Evolutionary conservation across 441 rosid genomes (phyloP).

Genomic region (Adansonia madagascariensis): DNA sequence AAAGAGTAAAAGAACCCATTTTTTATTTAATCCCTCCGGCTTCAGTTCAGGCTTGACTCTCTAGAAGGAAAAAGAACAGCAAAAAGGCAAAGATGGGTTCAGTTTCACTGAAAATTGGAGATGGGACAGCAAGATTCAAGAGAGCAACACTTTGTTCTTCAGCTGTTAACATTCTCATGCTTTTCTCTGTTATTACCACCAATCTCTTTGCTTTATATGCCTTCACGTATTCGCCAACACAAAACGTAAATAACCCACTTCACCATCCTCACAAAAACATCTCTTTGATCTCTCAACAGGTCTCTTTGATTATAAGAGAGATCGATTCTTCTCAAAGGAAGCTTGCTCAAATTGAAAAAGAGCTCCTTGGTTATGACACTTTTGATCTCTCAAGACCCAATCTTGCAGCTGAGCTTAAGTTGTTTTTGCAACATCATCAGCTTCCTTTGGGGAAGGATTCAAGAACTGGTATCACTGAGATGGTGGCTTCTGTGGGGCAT

Average conservation of each 20-base stretch:
- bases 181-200: conserved; percentile 82
- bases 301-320: conserved; percentile 76
- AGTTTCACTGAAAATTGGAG: conserved; percentile 25
- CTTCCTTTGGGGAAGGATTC: conserved; percentile 95
- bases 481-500: conserved; percentile 95
- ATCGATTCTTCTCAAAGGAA: conserved; percentile 84
- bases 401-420: conserved; percentile 77
- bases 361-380: conserved; percentile 77
- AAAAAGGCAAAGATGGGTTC: conserved; percentile 22
- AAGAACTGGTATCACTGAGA: conserved; percentile 86
- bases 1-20: not conserved
- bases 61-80: not conserved
- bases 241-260: conserved; percentile 34
- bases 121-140: conserved; percentile 58
- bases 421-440: conserved; percentile 71
- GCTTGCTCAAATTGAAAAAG: conserved; percentile 90
- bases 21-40: not conserved
- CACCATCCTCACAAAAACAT: conserved; percentile 52
- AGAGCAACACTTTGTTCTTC: conserved; percentile 80
- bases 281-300: conserved; percentile 85
- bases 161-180: conserved; percentile 85
- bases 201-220: conserved; percentile 91
- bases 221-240: conserved; percentile 63
- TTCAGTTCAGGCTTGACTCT: not conserved
- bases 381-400: conserved; percentile 84